Conservation (phyloP, 306 rosid species). For the Pyrus communis region DNA sequence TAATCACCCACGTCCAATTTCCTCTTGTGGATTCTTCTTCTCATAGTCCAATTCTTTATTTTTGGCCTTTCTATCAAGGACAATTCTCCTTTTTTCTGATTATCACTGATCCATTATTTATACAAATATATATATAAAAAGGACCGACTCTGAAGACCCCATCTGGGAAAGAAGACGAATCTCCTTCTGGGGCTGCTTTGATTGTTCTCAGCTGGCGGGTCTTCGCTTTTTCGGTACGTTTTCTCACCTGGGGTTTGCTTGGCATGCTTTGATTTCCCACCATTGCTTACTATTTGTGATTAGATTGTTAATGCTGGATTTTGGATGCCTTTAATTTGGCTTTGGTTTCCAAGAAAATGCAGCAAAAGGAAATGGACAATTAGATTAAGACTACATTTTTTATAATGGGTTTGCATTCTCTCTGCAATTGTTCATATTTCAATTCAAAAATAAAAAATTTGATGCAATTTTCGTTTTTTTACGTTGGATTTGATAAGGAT, state of each 20-base stretch:
- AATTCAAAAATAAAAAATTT: not conserved
- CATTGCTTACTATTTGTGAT: not conserved
- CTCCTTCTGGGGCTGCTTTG: constrained; percentile 9
- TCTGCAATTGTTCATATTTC: not conserved
- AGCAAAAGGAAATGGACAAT: not conserved
- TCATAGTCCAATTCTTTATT: not conserved
- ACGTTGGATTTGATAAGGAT: not conserved
- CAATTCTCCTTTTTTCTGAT: not conserved
- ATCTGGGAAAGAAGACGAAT: constrained; percentile 12
- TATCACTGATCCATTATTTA: constrained; percentile 8
- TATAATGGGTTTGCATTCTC: not conserved
- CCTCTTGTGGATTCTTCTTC: not conserved
- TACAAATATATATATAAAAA: not conserved
- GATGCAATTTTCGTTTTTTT: not conserved
- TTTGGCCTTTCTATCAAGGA: not conserved
- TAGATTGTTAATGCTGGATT: not conserved
- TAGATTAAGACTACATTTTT: not conserved
- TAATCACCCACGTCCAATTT: not conserved
- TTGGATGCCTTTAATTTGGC: not conserved
- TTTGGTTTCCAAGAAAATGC: not conserved
- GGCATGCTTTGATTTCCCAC: not conserved
- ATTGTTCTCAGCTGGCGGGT: constrained; percentile 17
- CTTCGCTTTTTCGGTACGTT: constrained; percentile 24
- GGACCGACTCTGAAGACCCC: not conserved
- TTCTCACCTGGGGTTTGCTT: constrained; percentile 5